phyloP scores from a whole-genome alignment of 805 yeast genomes.

The Kodamaea jinghongensis region DNA sequence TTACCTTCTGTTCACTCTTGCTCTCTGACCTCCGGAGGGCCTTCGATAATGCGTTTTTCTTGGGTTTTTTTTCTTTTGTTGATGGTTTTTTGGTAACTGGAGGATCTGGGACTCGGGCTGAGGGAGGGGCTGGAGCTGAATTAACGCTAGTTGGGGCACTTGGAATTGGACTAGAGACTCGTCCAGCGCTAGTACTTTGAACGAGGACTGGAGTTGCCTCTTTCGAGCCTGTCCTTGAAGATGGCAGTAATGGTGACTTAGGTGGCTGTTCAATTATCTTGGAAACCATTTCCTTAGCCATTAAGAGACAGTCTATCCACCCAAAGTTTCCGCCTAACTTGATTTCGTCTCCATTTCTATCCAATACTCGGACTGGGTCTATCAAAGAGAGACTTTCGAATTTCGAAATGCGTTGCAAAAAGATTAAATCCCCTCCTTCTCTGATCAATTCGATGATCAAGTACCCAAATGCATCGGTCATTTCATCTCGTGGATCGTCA shows the following conservation, averaged over 20 bases:
- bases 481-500: conserved; percentile 14
- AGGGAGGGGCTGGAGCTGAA: too few species aligned
- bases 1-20: conserved; percentile 13
- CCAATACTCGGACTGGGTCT: conserved; percentile 27
- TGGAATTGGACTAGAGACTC: too few species aligned
- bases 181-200: background rate
- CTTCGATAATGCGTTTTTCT: background rate
- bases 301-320: conserved; percentile 70
- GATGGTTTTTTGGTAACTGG: too few species aligned
- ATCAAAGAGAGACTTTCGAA: conserved; percentile 32
- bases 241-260: background rate
- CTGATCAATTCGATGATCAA: conserved; percentile 61
- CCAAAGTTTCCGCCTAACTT: conserved; percentile 48
- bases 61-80: background rate
- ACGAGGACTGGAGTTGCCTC: background rate
- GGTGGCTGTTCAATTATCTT: conserved; percentile 2
- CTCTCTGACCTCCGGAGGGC: background rate
- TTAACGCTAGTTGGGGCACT: too few species aligned
- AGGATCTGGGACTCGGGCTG: too few species aligned
- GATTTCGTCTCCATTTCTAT: conserved; percentile 23
- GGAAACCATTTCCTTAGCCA: conserved; percentile 53
- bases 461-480: conserved; percentile 54
- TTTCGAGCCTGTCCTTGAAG: background rate
- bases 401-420: conserved; percentile 39
- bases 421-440: conserved; percentile 52